Conservation (phyloP, 169 alveolate genomes). For the Plasmodium inui region DNA sequence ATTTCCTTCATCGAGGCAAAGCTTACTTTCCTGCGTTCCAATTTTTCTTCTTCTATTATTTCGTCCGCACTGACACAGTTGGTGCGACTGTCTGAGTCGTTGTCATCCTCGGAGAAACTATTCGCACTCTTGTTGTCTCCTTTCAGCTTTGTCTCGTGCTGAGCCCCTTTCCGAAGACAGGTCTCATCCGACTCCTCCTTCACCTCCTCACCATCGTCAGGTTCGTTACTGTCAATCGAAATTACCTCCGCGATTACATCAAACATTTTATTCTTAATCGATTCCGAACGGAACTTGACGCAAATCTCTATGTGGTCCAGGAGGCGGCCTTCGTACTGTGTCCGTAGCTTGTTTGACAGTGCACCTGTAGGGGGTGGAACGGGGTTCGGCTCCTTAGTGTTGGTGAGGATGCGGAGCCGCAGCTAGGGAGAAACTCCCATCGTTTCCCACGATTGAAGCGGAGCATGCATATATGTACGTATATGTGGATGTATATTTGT, state of each 20-base stretch:
- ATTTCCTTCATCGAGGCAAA: constrained; percentile 71
- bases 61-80: not conserved
- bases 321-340: constrained; percentile 32
- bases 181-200: not conserved
- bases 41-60: constrained; percentile 27
- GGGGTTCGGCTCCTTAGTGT: not conserved
- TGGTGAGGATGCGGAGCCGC: not conserved
- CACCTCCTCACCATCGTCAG: not conserved
- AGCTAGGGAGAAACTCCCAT: not conserved
- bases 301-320: constrained; percentile 29
- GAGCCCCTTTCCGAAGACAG: not conserved
- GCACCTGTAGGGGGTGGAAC: constrained; percentile 21
- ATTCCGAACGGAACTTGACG: constrained; percentile 23
- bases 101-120: not conserved
- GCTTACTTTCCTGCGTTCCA: constrained; percentile 61
- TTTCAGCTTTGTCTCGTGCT: not conserved
- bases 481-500: not conserved
- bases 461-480: not conserved
- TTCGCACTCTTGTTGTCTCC: not conserved
- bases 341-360: constrained; percentile 35
- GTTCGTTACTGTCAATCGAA: not conserved
- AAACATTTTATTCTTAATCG: constrained; percentile 4
- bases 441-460: not conserved
- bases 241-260: constrained; percentile 6
- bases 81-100: not conserved